Conservation (phyloP, 768 basidiomycete species). For the Amanita jacksonii region DNA sequence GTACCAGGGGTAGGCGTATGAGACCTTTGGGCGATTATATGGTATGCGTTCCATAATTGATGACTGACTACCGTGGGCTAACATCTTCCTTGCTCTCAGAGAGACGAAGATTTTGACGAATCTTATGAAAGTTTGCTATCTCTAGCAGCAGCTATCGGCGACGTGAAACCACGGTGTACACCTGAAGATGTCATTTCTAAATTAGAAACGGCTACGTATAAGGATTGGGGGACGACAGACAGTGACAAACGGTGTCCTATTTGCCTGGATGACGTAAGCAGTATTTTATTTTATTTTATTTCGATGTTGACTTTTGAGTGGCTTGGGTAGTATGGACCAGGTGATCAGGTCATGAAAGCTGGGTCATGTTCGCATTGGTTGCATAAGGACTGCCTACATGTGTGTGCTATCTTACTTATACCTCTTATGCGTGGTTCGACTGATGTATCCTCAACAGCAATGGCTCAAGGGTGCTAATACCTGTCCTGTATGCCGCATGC, state of each 20-base stretch:
- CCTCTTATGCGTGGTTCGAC: background rate
- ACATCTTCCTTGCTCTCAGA: slow-evolving; percentile 26
- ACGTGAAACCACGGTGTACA: slow-evolving; percentile 57
- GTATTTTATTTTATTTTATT: background rate
- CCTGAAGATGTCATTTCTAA: slow-evolving; percentile 50
- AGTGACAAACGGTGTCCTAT: slow-evolving; percentile 75
- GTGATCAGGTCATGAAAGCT: slow-evolving; percentile 58
- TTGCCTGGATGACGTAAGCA: slow-evolving; percentile 27
- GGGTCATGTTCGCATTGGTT: slow-evolving; percentile 73
- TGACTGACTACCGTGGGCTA: background rate
- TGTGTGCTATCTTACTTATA: slow-evolving; percentile 23
- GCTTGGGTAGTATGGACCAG: slow-evolving; percentile 32
- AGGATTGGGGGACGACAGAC: slow-evolving; percentile 57
- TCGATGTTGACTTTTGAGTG: background rate
- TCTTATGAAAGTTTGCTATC: slow-evolving; percentile 66
- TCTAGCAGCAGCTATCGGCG: slow-evolving; percentile 51
- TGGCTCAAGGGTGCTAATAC: slow-evolving; percentile 72
- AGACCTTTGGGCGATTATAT: slow-evolving; percentile 37
- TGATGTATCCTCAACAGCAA: slow-evolving; percentile 37
- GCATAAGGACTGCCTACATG: slow-evolving; percentile 68
- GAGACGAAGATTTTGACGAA: slow-evolving; percentile 66
- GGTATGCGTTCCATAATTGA: slow-evolving; percentile 27
- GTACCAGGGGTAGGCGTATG: slow-evolving; percentile 6
- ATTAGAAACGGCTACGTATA: slow-evolving; percentile 52
- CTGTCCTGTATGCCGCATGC: slow-evolving; percentile 73